phyloP scores from a whole-genome alignment of 768 basidiomycete species.

The Panus rudis region DNA sequence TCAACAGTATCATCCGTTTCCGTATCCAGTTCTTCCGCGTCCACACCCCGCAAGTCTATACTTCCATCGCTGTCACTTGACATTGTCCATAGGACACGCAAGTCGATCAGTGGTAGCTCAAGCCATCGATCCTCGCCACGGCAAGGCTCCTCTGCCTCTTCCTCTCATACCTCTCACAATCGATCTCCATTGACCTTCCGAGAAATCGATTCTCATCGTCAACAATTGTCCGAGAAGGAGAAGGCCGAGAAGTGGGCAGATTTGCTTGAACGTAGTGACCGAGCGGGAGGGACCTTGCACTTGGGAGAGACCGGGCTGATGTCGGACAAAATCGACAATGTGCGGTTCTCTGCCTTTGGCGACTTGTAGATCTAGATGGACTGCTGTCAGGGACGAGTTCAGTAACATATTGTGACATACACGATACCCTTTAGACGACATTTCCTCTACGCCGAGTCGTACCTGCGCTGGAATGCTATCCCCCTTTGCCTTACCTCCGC shows the following conservation, averaged over 20 bases:
- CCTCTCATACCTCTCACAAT: slow-evolving; percentile 8
- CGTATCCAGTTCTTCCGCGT: slow-evolving; percentile 11
- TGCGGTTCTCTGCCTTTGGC: slow-evolving; percentile 37
- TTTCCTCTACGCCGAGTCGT: too few species aligned
- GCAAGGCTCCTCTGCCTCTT: slow-evolving; percentile 17
- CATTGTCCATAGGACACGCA: background rate
- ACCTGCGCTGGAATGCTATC: too few species aligned
- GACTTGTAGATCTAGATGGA: too few species aligned
- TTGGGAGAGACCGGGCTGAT: slow-evolving; percentile 38
- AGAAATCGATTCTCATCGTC: slow-evolving; percentile 32
- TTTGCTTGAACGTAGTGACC: slow-evolving; percentile 54
- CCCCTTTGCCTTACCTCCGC: too few species aligned
- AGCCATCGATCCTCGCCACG: slow-evolving; percentile 2
- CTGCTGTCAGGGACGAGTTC: too few species aligned
- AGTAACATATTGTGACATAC: too few species aligned
- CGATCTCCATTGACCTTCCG: slow-evolving; percentile 40
- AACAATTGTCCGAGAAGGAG: slow-evolving; percentile 54
- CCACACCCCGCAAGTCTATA: slow-evolving; percentile 10
- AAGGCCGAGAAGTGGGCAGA: slow-evolving; percentile 70
- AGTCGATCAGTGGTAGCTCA: background rate
- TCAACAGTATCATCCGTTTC: slow-evolving; percentile 7
- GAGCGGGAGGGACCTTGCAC: slow-evolving; percentile 70
- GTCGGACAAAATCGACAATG: slow-evolving; percentile 28
- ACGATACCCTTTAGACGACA: too few species aligned
- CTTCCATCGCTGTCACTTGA: slow-evolving; percentile 10